These are phyloP conservation scores for Stagonosporopsis cucurbitacearum DNA, from an alignment of 2,329 filamentous ascomycete genomes.

Conservation along the genomic window DNA sequence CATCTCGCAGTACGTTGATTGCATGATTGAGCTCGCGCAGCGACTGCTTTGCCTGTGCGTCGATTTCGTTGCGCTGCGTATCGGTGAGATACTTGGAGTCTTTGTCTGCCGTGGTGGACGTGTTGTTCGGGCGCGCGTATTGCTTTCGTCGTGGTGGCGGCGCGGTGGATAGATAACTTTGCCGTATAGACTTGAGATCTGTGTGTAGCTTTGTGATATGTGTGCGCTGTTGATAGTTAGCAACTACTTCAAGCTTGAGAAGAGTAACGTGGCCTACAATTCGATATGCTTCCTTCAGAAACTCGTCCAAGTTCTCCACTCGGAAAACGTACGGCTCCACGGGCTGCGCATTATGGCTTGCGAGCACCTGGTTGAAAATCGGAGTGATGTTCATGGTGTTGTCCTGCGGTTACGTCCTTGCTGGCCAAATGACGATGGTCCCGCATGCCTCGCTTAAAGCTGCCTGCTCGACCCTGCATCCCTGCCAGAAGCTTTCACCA, in stretches of 20 bases:
- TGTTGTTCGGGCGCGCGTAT: constrained; percentile 48
- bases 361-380: constrained; percentile 72
- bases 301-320: constrained; percentile 71
- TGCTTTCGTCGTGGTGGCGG: constrained; percentile 64
- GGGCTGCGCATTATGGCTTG: constrained; percentile 62
- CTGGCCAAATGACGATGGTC: constrained; percentile 36
- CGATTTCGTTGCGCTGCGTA: constrained; percentile 82
- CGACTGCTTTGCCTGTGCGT: constrained; percentile 83
- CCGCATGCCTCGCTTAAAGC: constrained; percentile 32
- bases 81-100: constrained; percentile 71
- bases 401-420: constrained; percentile 17
- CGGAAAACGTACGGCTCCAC: constrained; percentile 54
- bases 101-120: constrained; percentile 49
- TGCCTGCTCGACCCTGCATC: neutral
- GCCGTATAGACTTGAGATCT: constrained; percentile 83
- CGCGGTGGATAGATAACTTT: constrained; percentile 87
- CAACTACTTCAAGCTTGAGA: constrained; percentile 17
- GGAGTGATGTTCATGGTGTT: constrained; percentile 66
- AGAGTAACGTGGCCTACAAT: constrained; percentile 68
- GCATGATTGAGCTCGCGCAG: constrained; percentile 84
- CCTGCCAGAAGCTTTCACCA: constrained; percentile 16
- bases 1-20: constrained; percentile 79
- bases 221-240: constrained; percentile 67
- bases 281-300: constrained; percentile 90
- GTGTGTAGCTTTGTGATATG: constrained; percentile 81